phyloP scores from a whole-genome alignment of 2,329 filamentous ascomycete genomes.

The Tolypocladium nubicola region DNA sequence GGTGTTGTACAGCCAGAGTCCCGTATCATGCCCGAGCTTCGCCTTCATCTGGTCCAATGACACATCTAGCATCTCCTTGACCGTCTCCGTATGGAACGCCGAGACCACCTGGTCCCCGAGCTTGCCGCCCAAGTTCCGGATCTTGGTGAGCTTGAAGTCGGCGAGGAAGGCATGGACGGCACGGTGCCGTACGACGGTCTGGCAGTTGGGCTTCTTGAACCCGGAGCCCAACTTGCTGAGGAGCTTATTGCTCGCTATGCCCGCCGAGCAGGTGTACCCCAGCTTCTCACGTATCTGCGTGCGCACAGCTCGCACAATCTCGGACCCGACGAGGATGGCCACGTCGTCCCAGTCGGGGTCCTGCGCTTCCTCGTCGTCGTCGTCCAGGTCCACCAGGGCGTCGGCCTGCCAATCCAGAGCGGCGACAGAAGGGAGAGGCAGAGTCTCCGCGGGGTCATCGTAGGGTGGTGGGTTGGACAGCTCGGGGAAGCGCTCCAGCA shows the following conservation, averaged over 20 bases:
- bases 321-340: conserved; percentile 73
- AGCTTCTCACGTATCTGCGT: conserved; percentile 56
- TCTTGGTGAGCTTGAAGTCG: conserved; percentile 87
- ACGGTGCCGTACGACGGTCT: conserved; percentile 85
- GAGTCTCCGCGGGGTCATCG: conserved; percentile 57
- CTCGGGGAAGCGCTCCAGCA: conserved; percentile 70
- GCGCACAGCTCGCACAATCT: conserved; percentile 74
- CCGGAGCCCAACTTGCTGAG: conserved; percentile 87
- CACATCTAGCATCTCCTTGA: conserved; percentile 64
- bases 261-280: conserved; percentile 85
- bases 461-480: conserved; percentile 55
- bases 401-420: conserved; percentile 77
- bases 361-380: conserved; percentile 56
- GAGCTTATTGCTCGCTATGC: conserved; percentile 87
- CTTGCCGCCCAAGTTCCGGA: conserved; percentile 90
- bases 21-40: conserved; percentile 74
- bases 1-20: conserved; percentile 72
- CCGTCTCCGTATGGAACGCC: conserved; percentile 70
- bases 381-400: conserved; percentile 69
- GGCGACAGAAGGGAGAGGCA: conserved; percentile 59
- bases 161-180: conserved; percentile 71
- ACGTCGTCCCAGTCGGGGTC: conserved; percentile 97
- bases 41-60: conserved; percentile 66
- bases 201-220: conserved; percentile 86
- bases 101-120: conserved; percentile 76